Evolutionary conservation across 208 protist species (phyloP), one percentile per base, ranked within the genome.

Genomic region (Crithidia sp.): DNA sequence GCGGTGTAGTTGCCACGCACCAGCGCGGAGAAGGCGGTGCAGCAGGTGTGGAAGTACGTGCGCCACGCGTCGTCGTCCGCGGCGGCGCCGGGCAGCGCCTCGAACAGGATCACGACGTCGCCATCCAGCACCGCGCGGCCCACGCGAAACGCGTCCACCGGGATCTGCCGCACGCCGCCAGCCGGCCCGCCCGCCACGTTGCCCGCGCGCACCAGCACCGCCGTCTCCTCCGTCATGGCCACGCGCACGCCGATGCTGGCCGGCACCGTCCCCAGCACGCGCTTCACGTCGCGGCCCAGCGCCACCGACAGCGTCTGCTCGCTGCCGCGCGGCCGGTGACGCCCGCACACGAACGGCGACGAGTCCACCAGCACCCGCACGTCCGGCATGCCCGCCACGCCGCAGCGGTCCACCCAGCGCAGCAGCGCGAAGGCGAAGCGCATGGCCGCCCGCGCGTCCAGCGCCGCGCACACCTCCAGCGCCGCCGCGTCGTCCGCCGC

Each of bases 201-300:
- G 17, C 3, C 69, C 13, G 56, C 71, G 36, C 77, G 71, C 78
- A 87, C 67, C 54, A 84, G 74, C 63, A 71, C 49, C 56, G 62
- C 74, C 41, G 82, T 87, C 45, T 84, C 79, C 74, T 83, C 82
- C 60, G 79, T 83, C 67, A 82, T 67, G 44, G 71, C 79, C 7
- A 83, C 50, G 58, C 44, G 53, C 53, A 74, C 76, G 37, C 78
- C 79, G 52, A 77, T 67, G 61, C 49, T 62, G 52, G 61, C 67
- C 45, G 76, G 71, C 39, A 84, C 50, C 28, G 56, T 39, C 41
- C 79, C 74, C 49, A 87, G 44, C 37, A 74, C 52, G 52, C 66
- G 67, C 56, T 71, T 54, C 69, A 74, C 54, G 60, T 85, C 71
- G 56, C 79, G 78, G 55, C 82, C 78, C 9, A 71, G 53, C 9